Base-by-base conservation (phyloP, 345 rosid species). In the Kernera saxatilis region DNA sequence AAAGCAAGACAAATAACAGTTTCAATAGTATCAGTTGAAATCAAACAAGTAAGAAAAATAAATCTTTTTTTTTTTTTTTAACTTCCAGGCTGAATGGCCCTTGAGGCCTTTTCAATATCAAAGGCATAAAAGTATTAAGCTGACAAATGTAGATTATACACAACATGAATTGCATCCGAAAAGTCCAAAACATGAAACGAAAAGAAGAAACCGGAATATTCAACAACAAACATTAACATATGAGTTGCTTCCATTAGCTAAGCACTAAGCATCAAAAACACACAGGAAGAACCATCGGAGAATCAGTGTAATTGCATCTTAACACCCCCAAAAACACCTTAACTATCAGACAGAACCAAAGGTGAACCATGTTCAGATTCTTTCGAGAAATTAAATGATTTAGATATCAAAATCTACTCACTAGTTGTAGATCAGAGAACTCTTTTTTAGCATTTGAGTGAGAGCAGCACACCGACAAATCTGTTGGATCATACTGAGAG, bases 391-490 rank as follows among this genome's bases (percentile, higher is more conserved):
- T 36, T 1, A 8, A 48, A 33, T n/a, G 23, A 14, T 10, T 4
- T 12, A 45, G 7, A 65, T 14, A 19, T 15, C 6, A 39, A 39
- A 43, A 22, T 26, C 18, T 14, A 10, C 44, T 25, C 51, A 56
- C 12, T 46, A 36, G 53, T 14, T 71, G 27, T 18, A 18, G 50
- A 70, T 25, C 35, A 70, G 18, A 6, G 55, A 30, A 15, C 22
- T 41, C 4, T 37, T 4, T 29, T 3, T 10, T 15, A 13, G 21
- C 23, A 17, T 32, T 23, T n/a, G 37, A 57, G 37, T 53, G 15
- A 40, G 7, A 71, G 52, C 13, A 52, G 18, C n/a, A 45, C 72
- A 73, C 43, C n/a, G 71, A 65, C 49, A 54, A 62, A 40, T 27
- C 52, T 39, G 13, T 69, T 17, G 6, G 8, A 53, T 33, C 56